Base-by-base conservation (phyloP, 2,329 filamentous ascomycete genomes). In the Penicillium sp. region DNA sequence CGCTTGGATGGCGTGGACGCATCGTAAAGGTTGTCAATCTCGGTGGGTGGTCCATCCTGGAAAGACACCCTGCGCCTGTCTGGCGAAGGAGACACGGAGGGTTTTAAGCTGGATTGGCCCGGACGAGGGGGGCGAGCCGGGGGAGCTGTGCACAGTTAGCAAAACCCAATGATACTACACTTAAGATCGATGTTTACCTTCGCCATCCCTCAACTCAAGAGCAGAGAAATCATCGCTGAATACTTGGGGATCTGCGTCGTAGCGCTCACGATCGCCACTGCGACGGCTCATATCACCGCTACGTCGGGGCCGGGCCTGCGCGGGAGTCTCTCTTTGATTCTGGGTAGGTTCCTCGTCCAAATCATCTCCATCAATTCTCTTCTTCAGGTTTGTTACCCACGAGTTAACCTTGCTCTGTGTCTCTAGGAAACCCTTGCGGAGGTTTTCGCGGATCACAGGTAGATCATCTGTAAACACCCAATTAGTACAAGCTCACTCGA, bases 391-490 rank as follows among this genome's bases (percentile, higher is more conserved):
- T 50, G 85, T 89, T 68, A 99, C 91, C 93, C 93, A 97, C 49
- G 86, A 85, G 78, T 96, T 97, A 68, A 99, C 90, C 71, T 90
- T 96, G 55, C 85, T 87, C 78, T 97, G 94, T 2, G 94, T 97
- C 71, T 99, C 93, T 55, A 92, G 70, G 77, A 99, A 99, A 4
- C 94, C 94, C 78, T 97, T 96, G 72, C 89, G 89, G 66, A 99
- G 84, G 70, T 96, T 97, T 72, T 96, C 91, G 65, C 88, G 88
- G 71, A 99, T 97, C 49, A 93, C 87, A 1, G 94, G 93, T 15
- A 99, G 84, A 66, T 99, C 94, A 68, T 99, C 94, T 86, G 63
- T 41, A 44, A 43, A 45, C 43, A 41, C 21, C 25, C 52, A 57
- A 61, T 64, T 36, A 68, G 60, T 55, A 54, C 19, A 9, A 48